A percentile compares a stretch with the other conserved stretches of the same genome.
Evolutionary conservation across 2,329 filamentous ascomycete species (phyloP).

Genomic region (Pyrenochaeta sp.): DNA sequence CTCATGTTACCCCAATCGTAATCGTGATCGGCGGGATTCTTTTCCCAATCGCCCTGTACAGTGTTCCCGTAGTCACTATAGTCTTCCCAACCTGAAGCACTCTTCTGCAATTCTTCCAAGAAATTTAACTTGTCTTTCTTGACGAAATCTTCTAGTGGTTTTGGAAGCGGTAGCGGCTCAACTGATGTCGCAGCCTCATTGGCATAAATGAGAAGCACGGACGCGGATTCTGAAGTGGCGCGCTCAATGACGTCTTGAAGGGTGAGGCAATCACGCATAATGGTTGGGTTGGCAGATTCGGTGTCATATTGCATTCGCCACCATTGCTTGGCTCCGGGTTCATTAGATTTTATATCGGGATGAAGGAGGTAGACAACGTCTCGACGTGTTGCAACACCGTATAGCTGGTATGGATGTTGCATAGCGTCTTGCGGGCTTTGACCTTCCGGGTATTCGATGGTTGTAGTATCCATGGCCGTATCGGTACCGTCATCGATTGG

Average conservation of each 20-base stretch:
- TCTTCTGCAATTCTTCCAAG: constrained; percentile 37
- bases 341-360: constrained; percentile 35
- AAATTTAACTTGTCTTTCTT: constrained; percentile 57
- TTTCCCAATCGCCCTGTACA: constrained; percentile 28
- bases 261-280: constrained; percentile 50
- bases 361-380: constrained; percentile 66
- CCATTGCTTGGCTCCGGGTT: constrained; percentile 38
- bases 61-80: constrained; percentile 11
- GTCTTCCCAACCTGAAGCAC: constrained; percentile 20
- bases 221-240: constrained; percentile 60
- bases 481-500: constrained; percentile 47
- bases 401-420: constrained; percentile 61
- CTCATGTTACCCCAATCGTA: constrained; percentile 34
- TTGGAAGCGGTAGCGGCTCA: constrained; percentile 27
- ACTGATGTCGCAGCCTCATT: constrained; percentile 52
- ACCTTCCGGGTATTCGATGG: constrained; percentile 20
- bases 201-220: constrained; percentile 67
- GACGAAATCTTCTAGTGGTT: constrained; percentile 54
- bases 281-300: constrained; percentile 30
- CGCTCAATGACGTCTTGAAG: constrained; percentile 65
- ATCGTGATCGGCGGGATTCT: constrained; percentile 4
- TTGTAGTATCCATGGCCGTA: constrained; percentile 37
- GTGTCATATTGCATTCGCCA: constrained; percentile 48
- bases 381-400: constrained; percentile 66
- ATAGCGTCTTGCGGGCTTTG: constrained; percentile 33